Percentiles rank a stretch among this genome's conserved stretches.
Conservation (phyloP, 371 early-diverging fungal genomes). For the Circinella minor region DNA sequence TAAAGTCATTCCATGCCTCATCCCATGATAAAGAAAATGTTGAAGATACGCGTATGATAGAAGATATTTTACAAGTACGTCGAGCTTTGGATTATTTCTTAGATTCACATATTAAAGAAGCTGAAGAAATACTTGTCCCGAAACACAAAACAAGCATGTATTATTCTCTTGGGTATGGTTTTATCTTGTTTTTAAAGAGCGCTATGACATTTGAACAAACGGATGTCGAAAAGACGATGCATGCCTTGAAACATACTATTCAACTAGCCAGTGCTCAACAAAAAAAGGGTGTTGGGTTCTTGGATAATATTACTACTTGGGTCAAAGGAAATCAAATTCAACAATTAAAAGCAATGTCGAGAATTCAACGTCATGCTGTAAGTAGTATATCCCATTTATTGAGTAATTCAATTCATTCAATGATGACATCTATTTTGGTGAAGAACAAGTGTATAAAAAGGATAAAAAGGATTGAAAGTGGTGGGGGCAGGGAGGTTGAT, state of each 20-base stretch:
- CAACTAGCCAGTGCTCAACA: slow-evolving; percentile 55
- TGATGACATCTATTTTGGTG: background rate
- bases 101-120: slow-evolving; percentile 65
- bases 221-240: slow-evolving; percentile 65
- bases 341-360: slow-evolving; percentile 63
- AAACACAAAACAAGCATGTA: slow-evolving; percentile 61
- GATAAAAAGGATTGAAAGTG: background rate
- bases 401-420: too few relatives aligned
- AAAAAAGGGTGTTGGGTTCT: slow-evolving; percentile 47
- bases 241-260: slow-evolving; percentile 61
- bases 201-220: slow-evolving; percentile 76
- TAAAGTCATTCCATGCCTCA: slow-evolving; percentile 3
- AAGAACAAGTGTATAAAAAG: background rate
- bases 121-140: slow-evolving; percentile 59
- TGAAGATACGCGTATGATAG: slow-evolving; percentile 13
- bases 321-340: slow-evolving; percentile 43
- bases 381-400: slow-evolving; percentile 5
- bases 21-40: background rate
- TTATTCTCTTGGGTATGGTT: slow-evolving; percentile 69
- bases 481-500: background rate
- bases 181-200: slow-evolving; percentile 66
- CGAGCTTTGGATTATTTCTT: slow-evolving; percentile 67
- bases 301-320: slow-evolving; percentile 42
- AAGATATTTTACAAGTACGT: slow-evolving; percentile 42
- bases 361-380: slow-evolving; percentile 71